These are phyloP conservation scores for Corynascus novoguineensis DNA, from an alignment of 495 filamentous ascomycete species.

Conservation along the genomic window DNA sequence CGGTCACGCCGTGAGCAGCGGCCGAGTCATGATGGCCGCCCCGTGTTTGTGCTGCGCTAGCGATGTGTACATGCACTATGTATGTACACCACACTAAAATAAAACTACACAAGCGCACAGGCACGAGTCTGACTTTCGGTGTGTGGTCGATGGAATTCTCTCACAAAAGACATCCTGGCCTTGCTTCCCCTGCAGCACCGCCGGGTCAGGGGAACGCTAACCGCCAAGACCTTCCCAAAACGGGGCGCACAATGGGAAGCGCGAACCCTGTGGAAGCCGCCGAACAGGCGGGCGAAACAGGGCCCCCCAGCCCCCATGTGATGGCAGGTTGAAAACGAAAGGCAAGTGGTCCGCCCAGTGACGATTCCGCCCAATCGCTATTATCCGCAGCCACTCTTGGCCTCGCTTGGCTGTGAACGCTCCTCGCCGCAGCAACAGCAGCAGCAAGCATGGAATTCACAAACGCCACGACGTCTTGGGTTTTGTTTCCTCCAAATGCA, in stretches of 20 bases:
- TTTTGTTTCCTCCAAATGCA: neutral
- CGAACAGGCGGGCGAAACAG: conserved; percentile 3
- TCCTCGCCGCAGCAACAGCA: neutral
- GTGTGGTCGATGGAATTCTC: neutral
- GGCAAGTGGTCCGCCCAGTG: neutral
- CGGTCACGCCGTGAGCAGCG: neutral
- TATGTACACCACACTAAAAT: no score
- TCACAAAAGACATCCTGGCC: neutral
- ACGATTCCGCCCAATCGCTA: neutral
- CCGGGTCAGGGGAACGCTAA: conserved; percentile 1
- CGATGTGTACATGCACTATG: neutral
- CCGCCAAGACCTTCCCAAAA: conserved; percentile 9
- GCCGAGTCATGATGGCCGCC: conserved; percentile 1
- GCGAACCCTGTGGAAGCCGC: conserved; percentile 9
- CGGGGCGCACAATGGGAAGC: neutral
- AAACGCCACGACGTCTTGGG: neutral
- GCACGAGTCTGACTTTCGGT: neutral
- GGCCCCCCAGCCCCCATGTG: conserved; percentile 1
- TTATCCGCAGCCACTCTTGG: neutral
- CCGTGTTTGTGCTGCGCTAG: neutral
- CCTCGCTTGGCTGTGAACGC: neutral
- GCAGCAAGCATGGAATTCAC: neutral
- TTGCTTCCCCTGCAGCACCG: neutral
- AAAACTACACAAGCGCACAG: no score
- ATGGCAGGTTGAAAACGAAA: neutral